Percentiles rank a stretch among this genome's conserved stretches.
phyloP scores from a whole-genome alignment of 2,329 filamentous ascomycete species.

The Venturia aucupariae region DNA sequence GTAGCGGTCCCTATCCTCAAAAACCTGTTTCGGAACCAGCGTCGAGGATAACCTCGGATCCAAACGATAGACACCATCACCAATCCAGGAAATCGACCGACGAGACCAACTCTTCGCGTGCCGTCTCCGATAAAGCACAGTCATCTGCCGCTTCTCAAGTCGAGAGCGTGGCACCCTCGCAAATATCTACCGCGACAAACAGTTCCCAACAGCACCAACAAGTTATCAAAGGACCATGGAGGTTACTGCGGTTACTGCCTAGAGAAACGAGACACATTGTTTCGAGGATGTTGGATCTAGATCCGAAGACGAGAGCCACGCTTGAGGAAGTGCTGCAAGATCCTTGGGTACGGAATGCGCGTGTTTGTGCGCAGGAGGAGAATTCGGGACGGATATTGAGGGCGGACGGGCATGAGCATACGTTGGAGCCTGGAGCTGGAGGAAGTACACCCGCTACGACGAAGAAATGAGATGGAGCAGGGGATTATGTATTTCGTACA shows the following conservation, averaged over 20 bases:
- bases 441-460: background rate
- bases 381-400: constrained; percentile 62
- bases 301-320: constrained; percentile 72
- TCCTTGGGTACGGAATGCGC: constrained; percentile 58
- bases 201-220: constrained; percentile 24
- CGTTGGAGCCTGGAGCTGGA: constrained; percentile 57
- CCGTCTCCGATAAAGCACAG: background rate
- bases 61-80: constrained; percentile 19
- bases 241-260: constrained; percentile 76
- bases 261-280: constrained; percentile 86
- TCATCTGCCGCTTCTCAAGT: background rate
- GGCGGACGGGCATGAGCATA: constrained; percentile 71
- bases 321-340: constrained; percentile 82
- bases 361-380: constrained; percentile 41
- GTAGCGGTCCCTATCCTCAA: constrained; percentile 17
- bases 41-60: constrained; percentile 23
- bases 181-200: constrained; percentile 42
- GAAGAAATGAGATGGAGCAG: background rate
- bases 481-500: background rate
- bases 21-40: constrained; percentile 29
- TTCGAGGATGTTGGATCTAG: constrained; percentile 81
- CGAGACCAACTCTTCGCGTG: background rate
- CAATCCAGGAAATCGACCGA: background rate
- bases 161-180: constrained; percentile 15
- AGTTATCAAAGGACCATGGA: constrained; percentile 85